Percentiles rank a stretch among this genome's conserved stretches.
Conservation (phyloP, 345 rosid genomes). For the Sisymbrium irio region DNA sequence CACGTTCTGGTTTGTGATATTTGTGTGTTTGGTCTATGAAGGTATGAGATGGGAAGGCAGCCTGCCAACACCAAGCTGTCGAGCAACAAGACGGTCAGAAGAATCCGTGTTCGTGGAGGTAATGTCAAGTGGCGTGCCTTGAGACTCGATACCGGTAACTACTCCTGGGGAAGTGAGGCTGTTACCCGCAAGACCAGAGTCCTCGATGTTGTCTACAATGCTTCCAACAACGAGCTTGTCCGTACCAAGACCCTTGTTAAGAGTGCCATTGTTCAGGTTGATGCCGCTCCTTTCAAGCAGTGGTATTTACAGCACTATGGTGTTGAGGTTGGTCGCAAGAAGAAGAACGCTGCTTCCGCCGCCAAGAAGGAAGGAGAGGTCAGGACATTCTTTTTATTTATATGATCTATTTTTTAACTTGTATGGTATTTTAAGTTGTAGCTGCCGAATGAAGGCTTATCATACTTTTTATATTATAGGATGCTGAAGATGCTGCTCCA, state of each 20-base stretch:
- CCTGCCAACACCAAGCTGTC: conserved; percentile 81
- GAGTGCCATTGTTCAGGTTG: conserved; percentile 69
- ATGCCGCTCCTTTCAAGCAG: conserved; percentile 74
- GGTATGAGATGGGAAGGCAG: conserved; percentile 91
- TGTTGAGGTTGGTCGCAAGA: conserved; percentile 75
- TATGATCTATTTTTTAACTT: not conserved
- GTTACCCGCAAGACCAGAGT: conserved; percentile 80
- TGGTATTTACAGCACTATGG: conserved; percentile 73
- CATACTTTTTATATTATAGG: conserved; percentile 29
- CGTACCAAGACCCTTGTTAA: conserved; percentile 80
- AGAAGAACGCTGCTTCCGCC: conserved; percentile 42
- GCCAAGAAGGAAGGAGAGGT: conserved; percentile 68
- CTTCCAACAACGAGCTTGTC: conserved; percentile 82
- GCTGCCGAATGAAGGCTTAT: not conserved
- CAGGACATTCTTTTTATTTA: not conserved
- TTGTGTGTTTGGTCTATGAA: conserved; percentile 1
- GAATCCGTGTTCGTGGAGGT: conserved; percentile 80
- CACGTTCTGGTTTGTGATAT: not conserved
- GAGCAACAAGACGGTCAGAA: conserved; percentile 84
- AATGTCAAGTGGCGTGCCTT: conserved; percentile 87
- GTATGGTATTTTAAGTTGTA: not conserved
- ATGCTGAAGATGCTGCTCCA: conserved; percentile 41
- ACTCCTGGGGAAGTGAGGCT: conserved; percentile 89
- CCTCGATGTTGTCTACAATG: conserved; percentile 85
- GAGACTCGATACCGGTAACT: conserved; percentile 85